Evolutionary conservation across 139 green algal species (phyloP).

Genomic region (Yamagishiella unicocca): DNA sequence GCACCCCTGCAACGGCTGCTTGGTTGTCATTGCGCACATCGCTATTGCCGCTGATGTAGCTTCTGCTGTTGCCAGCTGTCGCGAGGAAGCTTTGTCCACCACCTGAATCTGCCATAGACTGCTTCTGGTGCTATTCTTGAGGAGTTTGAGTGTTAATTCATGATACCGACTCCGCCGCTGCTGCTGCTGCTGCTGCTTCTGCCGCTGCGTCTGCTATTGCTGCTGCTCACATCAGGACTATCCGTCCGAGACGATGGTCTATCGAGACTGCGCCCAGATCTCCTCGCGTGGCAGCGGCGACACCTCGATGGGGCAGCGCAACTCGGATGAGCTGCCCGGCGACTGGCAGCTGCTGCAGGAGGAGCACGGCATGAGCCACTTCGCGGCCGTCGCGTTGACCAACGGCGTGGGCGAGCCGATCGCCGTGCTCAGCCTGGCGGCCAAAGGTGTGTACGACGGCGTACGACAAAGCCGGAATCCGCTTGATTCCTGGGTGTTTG

Average conservation of each 20-base stretch:
- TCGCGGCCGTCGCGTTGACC: background rate
- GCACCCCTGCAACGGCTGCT: no score
- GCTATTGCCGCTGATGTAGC: no score
- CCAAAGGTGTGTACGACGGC: constrained; percentile 1
- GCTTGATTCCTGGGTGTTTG: no score
- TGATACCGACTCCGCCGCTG: no score
- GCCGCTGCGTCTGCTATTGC: background rate
- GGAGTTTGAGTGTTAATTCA: no score
- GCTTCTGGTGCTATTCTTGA: no score
- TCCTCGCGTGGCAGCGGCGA: background rate
- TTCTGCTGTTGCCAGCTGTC: no score
- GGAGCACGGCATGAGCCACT: constrained; percentile 2
- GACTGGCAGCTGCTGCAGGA: constrained; percentile 19
- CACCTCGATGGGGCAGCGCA: background rate
- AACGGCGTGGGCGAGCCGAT: background rate
- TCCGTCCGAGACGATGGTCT: background rate
- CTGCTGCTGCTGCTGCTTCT: no score
- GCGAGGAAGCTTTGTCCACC: no score
- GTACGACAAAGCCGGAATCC: no score
- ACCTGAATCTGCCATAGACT: no score
- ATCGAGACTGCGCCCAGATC: background rate
- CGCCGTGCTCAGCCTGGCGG: constrained; percentile 5
- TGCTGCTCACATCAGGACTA: background rate
- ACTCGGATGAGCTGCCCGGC: background rate
- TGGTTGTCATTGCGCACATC: no score